Evolutionary conservation across 352 stramenopile genomes (phyloP).

Genomic region (Bremia lactucae): DNA sequence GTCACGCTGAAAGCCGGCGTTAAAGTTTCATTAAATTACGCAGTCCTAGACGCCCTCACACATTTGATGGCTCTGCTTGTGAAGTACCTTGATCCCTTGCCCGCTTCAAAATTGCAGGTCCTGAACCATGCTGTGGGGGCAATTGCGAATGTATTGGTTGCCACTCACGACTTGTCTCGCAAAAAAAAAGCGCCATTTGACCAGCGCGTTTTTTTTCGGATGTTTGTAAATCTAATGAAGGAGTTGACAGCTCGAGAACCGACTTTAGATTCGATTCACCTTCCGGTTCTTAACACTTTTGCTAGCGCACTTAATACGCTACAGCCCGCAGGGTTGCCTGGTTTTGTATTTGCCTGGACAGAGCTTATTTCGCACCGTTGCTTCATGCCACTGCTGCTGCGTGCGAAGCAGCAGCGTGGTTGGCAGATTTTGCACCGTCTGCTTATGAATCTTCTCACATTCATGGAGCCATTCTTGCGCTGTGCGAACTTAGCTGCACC

Average conservation of each 20-base stretch:
- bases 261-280: slow-evolving; percentile 88
- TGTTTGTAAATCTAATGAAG: slow-evolving; percentile 96
- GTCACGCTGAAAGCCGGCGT: slow-evolving; percentile 25
- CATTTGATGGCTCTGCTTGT: slow-evolving; percentile 95
- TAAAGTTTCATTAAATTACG: slow-evolving; percentile 82
- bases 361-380: slow-evolving; percentile 96
- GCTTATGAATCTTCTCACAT: slow-evolving; percentile 95
- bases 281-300: slow-evolving; percentile 94
- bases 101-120: slow-evolving; percentile 74
- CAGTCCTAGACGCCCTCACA: slow-evolving; percentile 92
- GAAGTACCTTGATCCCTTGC: slow-evolving; percentile 86
- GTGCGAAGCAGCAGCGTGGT: slow-evolving; percentile 89
- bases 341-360: slow-evolving; percentile 98
- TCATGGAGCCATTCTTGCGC: slow-evolving; percentile 94
- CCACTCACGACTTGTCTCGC: slow-evolving; percentile 62
- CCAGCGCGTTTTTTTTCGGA: slow-evolving; percentile 96
- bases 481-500: slow-evolving; percentile 64
- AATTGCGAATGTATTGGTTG: slow-evolving; percentile 91
- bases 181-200: slow-evolving; percentile 90
- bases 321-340: slow-evolving; percentile 91
- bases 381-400: slow-evolving; percentile 97
- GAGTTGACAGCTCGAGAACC: slow-evolving; percentile 94
- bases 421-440: slow-evolving; percentile 96
- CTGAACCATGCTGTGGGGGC: slow-evolving; percentile 94
- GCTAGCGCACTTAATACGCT: slow-evolving; percentile 94